These are phyloP conservation scores for Trichoderma breve DNA, from an alignment of 2,329 filamentous ascomycete species.

Conservation along the genomic window DNA sequence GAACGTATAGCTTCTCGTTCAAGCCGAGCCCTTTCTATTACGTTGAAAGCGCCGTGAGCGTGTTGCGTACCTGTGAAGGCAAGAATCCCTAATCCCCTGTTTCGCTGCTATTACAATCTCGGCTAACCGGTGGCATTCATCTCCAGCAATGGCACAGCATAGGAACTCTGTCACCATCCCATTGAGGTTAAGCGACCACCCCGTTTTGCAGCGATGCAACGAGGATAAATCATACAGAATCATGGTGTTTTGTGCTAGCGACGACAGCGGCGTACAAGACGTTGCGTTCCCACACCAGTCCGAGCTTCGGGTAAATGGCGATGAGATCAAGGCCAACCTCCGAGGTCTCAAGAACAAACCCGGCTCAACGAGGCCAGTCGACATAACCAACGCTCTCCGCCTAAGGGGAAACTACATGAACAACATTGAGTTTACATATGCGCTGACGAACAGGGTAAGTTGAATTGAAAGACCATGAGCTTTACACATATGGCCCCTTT, in stretches of 20 bases:
- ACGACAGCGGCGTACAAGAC: slow-evolving; percentile 64
- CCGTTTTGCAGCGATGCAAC: slow-evolving; percentile 54
- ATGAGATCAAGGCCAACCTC: slow-evolving; percentile 88
- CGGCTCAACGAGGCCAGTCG: slow-evolving; percentile 88
- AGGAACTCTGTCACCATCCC: slow-evolving; percentile 47
- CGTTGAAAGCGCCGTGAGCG: slow-evolving; percentile 62
- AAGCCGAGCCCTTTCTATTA: slow-evolving; percentile 85
- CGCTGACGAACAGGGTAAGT: slow-evolving; percentile 74
- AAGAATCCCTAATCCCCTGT: slow-evolving; percentile 30
- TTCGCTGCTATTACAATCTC: too few species aligned
- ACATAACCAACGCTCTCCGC: slow-evolving; percentile 77
- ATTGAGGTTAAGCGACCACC: slow-evolving; percentile 50
- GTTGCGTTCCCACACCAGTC: slow-evolving; percentile 89
- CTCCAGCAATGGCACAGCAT: slow-evolving; percentile 54
- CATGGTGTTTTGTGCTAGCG: slow-evolving; percentile 79
- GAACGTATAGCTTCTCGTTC: slow-evolving; percentile 34
- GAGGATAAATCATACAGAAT: slow-evolving; percentile 64
- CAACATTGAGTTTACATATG: slow-evolving; percentile 82
- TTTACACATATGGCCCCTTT: not conserved
- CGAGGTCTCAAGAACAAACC: slow-evolving; percentile 95
- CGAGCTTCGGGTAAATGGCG: slow-evolving; percentile 85
- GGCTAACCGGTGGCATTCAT: not conserved
- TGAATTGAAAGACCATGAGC: not conserved
- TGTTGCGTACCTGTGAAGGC: slow-evolving; percentile 71
- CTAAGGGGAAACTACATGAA: slow-evolving; percentile 72